These are phyloP conservation scores for Irpex sp. DNA, from an alignment of 1,284 basidiomycete species.

Conservation along the genomic window DNA sequence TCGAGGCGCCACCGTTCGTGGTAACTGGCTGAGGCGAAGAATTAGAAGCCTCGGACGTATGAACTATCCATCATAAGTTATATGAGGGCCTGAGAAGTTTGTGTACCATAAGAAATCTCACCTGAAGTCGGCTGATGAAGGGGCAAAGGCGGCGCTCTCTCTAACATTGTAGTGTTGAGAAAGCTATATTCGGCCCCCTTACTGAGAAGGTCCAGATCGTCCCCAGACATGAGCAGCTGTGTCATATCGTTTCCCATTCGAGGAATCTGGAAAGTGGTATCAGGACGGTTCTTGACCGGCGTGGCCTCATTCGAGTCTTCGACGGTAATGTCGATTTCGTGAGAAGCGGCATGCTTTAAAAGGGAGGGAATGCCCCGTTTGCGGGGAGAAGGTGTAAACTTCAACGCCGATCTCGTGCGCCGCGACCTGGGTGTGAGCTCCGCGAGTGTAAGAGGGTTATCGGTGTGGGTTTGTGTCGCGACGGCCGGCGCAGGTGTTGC, in stretches of 20 bases:
- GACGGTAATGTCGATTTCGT: conserved; percentile 19
- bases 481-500: conserved; percentile 6
- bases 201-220: conserved; percentile 12
- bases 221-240: conserved; percentile 18
- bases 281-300: conserved; percentile 19
- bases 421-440: conserved; percentile 25
- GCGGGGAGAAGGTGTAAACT: conserved; percentile 17
- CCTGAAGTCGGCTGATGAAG: not conserved
- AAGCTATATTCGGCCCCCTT: conserved; percentile 8
- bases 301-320: conserved; percentile 18
- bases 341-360: conserved; percentile 17
- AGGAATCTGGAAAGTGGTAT: conserved; percentile 23
- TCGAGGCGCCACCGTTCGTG: too few relatives aligned
- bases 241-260: conserved; percentile 2
- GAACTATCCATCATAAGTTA: not conserved
- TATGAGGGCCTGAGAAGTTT: not conserved
- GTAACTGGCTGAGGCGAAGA: not conserved
- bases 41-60: not conserved
- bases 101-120: not conserved
- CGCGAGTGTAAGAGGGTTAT: conserved; percentile 20
- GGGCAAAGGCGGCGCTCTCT: not conserved
- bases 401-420: conserved; percentile 9
- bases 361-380: conserved; percentile 22
- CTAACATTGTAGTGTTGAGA: not conserved
- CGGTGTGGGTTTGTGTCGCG: conserved; percentile 8